Percentiles rank a stretch among this genome's conserved stretches.
phyloP scores from a whole-genome alignment of 169 alveolate species.

The Theileria sp. region DNA sequence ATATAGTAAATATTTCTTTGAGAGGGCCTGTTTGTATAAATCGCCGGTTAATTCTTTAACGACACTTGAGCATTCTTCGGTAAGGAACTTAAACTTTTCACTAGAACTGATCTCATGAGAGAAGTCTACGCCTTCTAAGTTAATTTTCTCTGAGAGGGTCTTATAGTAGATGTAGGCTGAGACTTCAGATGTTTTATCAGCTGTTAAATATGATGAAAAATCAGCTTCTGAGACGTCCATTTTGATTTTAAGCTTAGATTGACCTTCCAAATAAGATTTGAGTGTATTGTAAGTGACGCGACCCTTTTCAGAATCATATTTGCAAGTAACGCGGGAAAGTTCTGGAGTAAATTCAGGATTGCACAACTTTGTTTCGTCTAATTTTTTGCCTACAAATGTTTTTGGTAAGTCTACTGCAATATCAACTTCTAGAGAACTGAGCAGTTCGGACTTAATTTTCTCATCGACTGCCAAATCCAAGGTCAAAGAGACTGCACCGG shows the following conservation, averaged over 20 bases:
- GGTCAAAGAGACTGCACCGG: not conserved
- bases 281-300: not conserved
- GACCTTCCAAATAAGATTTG: not conserved
- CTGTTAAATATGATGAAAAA: not conserved
- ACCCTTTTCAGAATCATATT: not conserved
- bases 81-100: not conserved
- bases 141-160: not conserved
- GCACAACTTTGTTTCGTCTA: not conserved
- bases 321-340: not conserved
- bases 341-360: not conserved
- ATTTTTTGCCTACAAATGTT: not conserved
- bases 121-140: not conserved
- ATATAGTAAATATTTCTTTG: not conserved
- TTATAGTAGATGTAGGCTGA: not conserved
- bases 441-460: not conserved
- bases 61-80: not conserved
- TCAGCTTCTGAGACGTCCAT: not conserved
- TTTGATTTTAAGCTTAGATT: not conserved
- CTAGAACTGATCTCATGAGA: not conserved
- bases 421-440: not conserved
- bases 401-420: conserved; percentile 2
- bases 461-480: not conserved
- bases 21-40: not conserved
- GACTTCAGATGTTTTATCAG: not conserved
- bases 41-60: not conserved